Evolutionary conservation across 208 protist genomes (phyloP), one percentile per base, ranked within the genome.

Genomic region (Crithidia expoeki): DNA sequence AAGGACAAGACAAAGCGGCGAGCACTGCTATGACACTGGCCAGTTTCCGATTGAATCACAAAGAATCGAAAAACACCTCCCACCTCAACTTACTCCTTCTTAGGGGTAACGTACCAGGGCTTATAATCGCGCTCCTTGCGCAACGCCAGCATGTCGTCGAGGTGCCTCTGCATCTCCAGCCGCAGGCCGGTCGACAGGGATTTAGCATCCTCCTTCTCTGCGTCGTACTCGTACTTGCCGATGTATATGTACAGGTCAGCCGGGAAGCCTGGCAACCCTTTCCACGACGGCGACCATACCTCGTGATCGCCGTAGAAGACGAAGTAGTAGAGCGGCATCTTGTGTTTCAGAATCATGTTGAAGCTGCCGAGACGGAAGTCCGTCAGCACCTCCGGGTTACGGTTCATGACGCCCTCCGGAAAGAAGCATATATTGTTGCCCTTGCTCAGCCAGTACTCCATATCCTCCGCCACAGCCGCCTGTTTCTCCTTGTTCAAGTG

Each of bases 331-430:
- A 93, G 32, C 17, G 76, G 77, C 33, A 84, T 17, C 28, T 80
- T 64, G 72, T 92, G 70, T 42, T 90, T 70, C 12, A 92, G 10
- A 46, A 90, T 73, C 23, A 69, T 85, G 27, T 75, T 72, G 68
- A 95, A 93, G 47, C 78, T 84, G 52, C 90, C 90, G 11, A 80
- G 67, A 23, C 90, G 86, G 75, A 95, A 95, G 58, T 82, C 71
- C 46, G 75, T 67, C 11, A 95, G 76, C 46, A 53, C 53, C 62
- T 82, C 79, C 14, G 89, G 84, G 33, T 58, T 74, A 46, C 68
- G 79, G 67, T 92, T 95, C 32, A 95, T 63, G 19, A 65, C 85
- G 17, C 90, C 90, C 74, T 95, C 90, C 1, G 87, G 87, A 68
- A 89, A 95, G 77, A 93, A 83, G 61, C 68, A 82, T 55, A 93